Conservation (phyloP, 495 filamentous ascomycete species). For the Aspergillus nidulans region DNA sequence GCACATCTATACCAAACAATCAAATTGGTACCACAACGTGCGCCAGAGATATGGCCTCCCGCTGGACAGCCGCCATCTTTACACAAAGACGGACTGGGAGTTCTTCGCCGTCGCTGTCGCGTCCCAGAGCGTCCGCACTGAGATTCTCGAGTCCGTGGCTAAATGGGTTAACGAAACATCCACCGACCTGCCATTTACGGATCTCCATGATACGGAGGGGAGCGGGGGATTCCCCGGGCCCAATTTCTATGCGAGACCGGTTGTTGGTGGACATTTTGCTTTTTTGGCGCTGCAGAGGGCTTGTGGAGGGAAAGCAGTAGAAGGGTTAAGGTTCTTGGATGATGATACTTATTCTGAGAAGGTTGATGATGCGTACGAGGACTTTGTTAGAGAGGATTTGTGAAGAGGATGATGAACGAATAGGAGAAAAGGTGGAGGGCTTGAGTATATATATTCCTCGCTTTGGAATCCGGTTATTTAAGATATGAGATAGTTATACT, state of each 20-base stretch:
- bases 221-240: constrained; percentile 62
- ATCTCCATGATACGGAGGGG: constrained; percentile 77
- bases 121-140: constrained; percentile 55
- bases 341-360: constrained; percentile 32
- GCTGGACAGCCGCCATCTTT: constrained; percentile 80
- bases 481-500: background rate
- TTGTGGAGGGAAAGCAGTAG: constrained; percentile 65
- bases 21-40: constrained; percentile 82
- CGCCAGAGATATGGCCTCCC: constrained; percentile 77
- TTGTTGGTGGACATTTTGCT: constrained; percentile 84
- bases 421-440: background rate
- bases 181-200: constrained; percentile 74
- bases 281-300: constrained; percentile 73
- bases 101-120: constrained; percentile 83
- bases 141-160: constrained; percentile 74
- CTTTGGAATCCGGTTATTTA: background rate
- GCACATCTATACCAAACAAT: constrained; percentile 76
- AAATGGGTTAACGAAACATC: constrained; percentile 82
- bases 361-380: background rate
- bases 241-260: constrained; percentile 76
- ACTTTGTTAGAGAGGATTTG: background rate
- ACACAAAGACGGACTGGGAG: constrained; percentile 92
- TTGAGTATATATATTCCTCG: background rate
- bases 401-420: background rate
- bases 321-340: constrained; percentile 62